Evolutionary conservation across 2,329 filamentous ascomycete species (phyloP).

Genomic region (Xylaria sp.): DNA sequence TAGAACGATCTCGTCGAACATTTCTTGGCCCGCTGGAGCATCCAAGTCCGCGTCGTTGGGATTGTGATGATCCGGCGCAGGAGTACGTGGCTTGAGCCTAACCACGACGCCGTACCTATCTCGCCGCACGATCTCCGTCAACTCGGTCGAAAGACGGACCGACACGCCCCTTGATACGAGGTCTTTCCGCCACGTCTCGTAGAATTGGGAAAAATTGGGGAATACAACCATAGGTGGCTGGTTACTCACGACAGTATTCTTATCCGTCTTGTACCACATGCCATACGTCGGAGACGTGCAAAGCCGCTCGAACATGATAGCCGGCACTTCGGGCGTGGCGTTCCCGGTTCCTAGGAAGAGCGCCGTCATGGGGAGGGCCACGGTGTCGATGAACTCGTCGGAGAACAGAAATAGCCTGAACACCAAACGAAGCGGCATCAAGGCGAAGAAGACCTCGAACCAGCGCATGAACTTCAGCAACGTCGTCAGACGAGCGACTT

Average conservation of each 20-base stretch:
- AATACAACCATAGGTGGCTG: constrained; percentile 64
- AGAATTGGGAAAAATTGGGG: constrained; percentile 61
- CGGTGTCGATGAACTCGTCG: constrained; percentile 41
- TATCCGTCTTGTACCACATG: constrained; percentile 59
- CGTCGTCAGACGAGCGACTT: constrained; percentile 54
- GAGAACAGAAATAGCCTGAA: constrained; percentile 42
- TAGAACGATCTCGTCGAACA: constrained; percentile 70
- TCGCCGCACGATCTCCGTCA: constrained; percentile 55
- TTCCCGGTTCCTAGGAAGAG: constrained; percentile 45
- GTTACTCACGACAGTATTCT: constrained; percentile 47
- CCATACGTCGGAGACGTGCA: constrained; percentile 56
- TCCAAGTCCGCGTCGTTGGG: constrained; percentile 38
- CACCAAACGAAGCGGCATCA: constrained; percentile 50
- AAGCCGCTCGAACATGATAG: constrained; percentile 44
- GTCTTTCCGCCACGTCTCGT: constrained; percentile 57
- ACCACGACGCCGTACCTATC: constrained; percentile 57
- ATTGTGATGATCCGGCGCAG: constrained; percentile 40
- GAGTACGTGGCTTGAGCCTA: constrained; percentile 47
- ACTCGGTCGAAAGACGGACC: constrained; percentile 58
- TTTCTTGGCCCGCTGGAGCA: constrained; percentile 55
- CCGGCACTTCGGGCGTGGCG: constrained; percentile 42
- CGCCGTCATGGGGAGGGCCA: constrained; percentile 45
- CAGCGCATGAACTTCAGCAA: constrained; percentile 57
- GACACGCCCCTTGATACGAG: constrained; percentile 56
- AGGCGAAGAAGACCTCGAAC: constrained; percentile 59